Evolutionary conservation across 2,329 filamentous ascomycete genomes (phyloP).

Genomic region (Chrysosporium queenslandicum): DNA sequence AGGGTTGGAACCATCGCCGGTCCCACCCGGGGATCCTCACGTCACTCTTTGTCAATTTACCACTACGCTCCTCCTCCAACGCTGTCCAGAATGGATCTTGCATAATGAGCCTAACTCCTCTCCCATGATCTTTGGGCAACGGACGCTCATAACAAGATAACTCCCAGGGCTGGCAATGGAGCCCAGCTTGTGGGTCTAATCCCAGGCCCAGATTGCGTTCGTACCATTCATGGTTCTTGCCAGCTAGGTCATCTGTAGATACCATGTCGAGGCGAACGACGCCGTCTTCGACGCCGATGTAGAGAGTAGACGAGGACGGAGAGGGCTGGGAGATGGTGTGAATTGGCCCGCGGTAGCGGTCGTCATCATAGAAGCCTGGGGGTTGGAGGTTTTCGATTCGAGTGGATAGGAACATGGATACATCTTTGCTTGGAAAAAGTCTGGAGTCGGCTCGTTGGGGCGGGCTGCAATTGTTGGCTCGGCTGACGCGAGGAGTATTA

Average conservation of each 20-base stretch:
- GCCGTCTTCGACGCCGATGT: conserved; percentile 36
- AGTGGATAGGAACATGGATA: conserved; percentile 37
- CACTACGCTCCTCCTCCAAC: conserved; percentile 17
- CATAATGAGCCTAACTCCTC: conserved; percentile 28
- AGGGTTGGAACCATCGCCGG: conserved; percentile 26
- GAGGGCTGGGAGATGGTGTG: conserved; percentile 39
- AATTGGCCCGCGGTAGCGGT: conserved; percentile 36
- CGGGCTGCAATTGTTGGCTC: neutral
- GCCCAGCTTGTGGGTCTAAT: conserved; percentile 20
- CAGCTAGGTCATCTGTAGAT: conserved; percentile 35
- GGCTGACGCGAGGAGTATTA: neutral
- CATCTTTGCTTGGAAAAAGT: conserved; percentile 23
- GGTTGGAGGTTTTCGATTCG: conserved; percentile 17
- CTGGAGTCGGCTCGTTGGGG: neutral
- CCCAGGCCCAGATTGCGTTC: conserved; percentile 23
- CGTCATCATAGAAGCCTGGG: conserved; percentile 15
- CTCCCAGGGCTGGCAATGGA: conserved; percentile 24
- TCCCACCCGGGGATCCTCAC: conserved; percentile 29
- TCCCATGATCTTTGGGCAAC: conserved; percentile 24
- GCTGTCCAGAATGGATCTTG: conserved; percentile 26
- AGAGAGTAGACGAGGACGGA: conserved; percentile 37
- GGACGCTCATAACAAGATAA: conserved; percentile 39
- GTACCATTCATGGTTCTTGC: conserved; percentile 27
- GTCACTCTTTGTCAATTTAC: conserved; percentile 15
- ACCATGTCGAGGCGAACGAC: conserved; percentile 37